phyloP scores from a whole-genome alignment of 768 basidiomycete species.

The Lactarius tabidus region DNA sequence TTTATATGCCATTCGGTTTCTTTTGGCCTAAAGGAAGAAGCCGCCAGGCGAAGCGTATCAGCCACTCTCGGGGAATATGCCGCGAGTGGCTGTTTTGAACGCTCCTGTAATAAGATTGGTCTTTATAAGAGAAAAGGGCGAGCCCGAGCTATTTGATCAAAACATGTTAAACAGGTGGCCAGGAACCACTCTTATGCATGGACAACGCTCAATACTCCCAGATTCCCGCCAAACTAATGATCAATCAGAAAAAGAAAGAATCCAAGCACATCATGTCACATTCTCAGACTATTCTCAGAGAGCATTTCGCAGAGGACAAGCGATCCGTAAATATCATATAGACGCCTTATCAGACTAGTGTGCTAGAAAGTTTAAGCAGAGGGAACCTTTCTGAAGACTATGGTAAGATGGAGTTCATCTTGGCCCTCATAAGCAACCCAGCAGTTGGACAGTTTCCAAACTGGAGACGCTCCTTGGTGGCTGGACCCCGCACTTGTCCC shows the following conservation, averaged over 20 bases:
- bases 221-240: neutral
- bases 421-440: neutral
- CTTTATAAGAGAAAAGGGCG: no score
- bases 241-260: neutral
- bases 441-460: neutral
- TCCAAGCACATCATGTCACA: neutral
- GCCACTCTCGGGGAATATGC: no score
- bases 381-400: slow-evolving; percentile 6
- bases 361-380: neutral
- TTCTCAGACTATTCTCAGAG: no score
- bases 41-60: no score
- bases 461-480: neutral
- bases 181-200: no score
- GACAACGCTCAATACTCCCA: neutral
- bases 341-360: neutral
- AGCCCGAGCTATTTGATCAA: no score
- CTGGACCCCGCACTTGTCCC: neutral
- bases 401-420: slow-evolving; percentile 7
- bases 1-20: no score
- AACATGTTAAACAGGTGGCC: no score
- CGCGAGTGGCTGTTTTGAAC: no score
- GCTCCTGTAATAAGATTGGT: no score
- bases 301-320: neutral
- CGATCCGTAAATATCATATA: neutral
- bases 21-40: no score